Percentiles rank a stretch among this genome's conserved stretches.
These are phyloP conservation scores for Patellifolia procumbens DNA, from an alignment of 179 eudicot species.

Conservation along the genomic window DNA sequence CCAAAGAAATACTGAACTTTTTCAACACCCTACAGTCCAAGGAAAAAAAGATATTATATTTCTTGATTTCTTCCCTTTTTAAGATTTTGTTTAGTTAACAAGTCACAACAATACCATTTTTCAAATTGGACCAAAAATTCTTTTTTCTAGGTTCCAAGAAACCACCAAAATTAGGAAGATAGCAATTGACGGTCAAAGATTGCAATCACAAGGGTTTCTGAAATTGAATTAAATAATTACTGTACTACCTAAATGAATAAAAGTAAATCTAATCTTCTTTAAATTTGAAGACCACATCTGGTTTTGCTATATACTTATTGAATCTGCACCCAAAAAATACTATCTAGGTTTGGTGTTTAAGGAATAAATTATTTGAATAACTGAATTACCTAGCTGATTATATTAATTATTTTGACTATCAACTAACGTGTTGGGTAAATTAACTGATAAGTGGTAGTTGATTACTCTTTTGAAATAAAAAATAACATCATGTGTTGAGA, in stretches of 20 bases:
- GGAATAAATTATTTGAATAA: too few relatives aligned
- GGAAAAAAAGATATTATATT: neutral
- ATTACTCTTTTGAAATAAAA: too few relatives aligned
- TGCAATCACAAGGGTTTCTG: neutral
- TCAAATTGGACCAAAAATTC: neutral
- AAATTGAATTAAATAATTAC: neutral
- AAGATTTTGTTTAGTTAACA: neutral
- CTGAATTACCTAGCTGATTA: too few relatives aligned
- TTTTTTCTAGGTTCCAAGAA: neutral
- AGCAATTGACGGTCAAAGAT: neutral
- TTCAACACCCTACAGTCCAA: neutral
- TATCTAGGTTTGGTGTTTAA: too few relatives aligned
- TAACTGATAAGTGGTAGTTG: too few relatives aligned
- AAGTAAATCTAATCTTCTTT: too few relatives aligned
- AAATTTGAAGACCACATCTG: too few relatives aligned
- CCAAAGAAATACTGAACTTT: neutral
- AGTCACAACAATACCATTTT: neutral
- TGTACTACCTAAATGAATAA: neutral
- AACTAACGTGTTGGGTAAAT: too few relatives aligned
- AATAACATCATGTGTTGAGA: too few relatives aligned
- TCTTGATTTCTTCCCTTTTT: neutral
- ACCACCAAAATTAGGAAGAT: neutral
- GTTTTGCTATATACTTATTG: too few relatives aligned
- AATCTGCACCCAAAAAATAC: too few relatives aligned
- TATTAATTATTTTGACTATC: too few relatives aligned